Evolutionary conservation across 768 basidiomycete genomes (phyloP).

Genomic region (Suillus sp.): DNA sequence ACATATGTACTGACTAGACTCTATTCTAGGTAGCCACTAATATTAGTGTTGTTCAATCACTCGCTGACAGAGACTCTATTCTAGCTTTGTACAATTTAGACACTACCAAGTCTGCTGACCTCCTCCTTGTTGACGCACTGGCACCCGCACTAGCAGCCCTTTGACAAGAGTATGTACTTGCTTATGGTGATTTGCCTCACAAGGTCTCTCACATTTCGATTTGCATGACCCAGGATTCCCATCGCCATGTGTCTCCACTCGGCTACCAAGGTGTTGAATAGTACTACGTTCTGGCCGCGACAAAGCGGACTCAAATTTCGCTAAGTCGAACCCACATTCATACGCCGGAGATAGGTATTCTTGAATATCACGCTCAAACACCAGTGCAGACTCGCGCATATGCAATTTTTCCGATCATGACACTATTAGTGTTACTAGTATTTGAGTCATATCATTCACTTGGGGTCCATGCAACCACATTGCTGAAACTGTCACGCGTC

Average conservation of each 20-base stretch:
- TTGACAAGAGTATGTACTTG: too few relatives aligned
- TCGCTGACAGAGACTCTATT: too few relatives aligned
- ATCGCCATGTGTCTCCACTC: neutral
- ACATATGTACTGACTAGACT: too few relatives aligned
- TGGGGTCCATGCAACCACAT: neutral
- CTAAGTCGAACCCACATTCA: neutral
- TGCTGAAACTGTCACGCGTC: neutral
- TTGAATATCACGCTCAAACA: neutral
- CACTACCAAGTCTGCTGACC: neutral
- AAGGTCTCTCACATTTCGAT: neutral
- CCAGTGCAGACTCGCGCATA: neutral
- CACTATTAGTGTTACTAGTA: neutral
- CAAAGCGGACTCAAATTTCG: neutral
- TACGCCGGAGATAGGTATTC: neutral
- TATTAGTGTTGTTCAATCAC: too few relatives aligned
- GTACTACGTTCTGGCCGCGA: neutral
- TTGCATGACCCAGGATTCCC: neutral
- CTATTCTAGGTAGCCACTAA: too few relatives aligned
- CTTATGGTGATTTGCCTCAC: neutral
- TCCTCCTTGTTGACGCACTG: neutral
- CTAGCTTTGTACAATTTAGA: neutral
- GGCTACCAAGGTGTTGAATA: neutral
- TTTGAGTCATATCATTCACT: too few relatives aligned
- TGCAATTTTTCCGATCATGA: neutral
- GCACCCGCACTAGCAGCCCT: neutral